Percentiles rank a stretch among this genome's conserved stretches.
Evolutionary conservation across 177 flowering plant species (phyloP).

Genomic region (Vitis hybrid): DNA sequence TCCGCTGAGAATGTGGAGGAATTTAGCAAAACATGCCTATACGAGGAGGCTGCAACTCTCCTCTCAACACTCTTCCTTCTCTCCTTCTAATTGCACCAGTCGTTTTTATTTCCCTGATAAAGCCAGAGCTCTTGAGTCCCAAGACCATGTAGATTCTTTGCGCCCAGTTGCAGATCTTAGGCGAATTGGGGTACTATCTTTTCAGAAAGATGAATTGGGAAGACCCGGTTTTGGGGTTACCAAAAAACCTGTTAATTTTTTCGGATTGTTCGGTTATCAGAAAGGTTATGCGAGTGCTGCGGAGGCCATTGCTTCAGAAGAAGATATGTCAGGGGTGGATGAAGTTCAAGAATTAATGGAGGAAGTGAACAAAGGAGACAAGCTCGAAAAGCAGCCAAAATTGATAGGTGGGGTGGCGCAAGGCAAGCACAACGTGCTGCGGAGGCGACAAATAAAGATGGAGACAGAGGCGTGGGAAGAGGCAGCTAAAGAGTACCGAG

Average conservation of each 20-base stretch:
- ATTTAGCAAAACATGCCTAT: slow-evolving; percentile 22
- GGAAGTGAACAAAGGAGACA: slow-evolving; percentile 21
- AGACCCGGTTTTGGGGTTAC: slow-evolving; percentile 6
- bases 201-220: slow-evolving; percentile 10
- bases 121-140: slow-evolving; percentile 2
- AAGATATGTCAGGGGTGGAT: slow-evolving; percentile 36
- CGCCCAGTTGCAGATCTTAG: slow-evolving; percentile 4
- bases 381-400: slow-evolving; percentile 24
- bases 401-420: slow-evolving; percentile 35
- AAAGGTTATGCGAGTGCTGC: slow-evolving; percentile 48
- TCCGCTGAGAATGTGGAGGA: slow-evolving; percentile 34
- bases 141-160: not conserved
- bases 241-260: slow-evolving; percentile 6
- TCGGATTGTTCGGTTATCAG: not conserved
- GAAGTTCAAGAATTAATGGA: slow-evolving; percentile 42
- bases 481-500: slow-evolving; percentile 64
- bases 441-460: slow-evolving; percentile 50
- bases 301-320: slow-evolving; percentile 49
- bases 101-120: slow-evolving; percentile 7
- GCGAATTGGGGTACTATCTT: not conserved
- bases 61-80: not conserved
- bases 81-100: slow-evolving; percentile 5
- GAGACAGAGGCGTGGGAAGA: slow-evolving; percentile 78
- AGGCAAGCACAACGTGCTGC: slow-evolving; percentile 36
- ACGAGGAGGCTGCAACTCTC: slow-evolving; percentile 12